Conservation (phyloP, 169 alveolate species). For the Babesia ovata region DNA sequence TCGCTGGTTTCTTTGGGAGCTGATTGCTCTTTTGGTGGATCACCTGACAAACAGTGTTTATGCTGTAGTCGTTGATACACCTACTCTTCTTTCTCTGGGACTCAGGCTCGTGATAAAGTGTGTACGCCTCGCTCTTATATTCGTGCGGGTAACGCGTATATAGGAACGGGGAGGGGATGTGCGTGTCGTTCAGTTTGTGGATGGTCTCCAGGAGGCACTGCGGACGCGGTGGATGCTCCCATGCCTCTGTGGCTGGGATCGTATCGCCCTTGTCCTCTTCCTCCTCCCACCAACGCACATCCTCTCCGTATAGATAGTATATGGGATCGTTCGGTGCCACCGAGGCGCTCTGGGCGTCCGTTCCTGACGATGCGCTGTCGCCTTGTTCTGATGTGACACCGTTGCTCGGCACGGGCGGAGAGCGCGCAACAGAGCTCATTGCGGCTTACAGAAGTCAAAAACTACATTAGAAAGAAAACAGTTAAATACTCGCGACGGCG, state of each 20-base stretch:
- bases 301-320: conserved; percentile 25
- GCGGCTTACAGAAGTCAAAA: neutral
- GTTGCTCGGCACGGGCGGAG: neutral
- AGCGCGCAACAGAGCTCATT: too few species aligned
- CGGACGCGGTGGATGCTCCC: conserved; percentile 32
- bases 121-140: conserved; percentile 32
- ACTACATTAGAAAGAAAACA: neutral
- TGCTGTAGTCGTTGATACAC: neutral
- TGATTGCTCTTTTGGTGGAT: neutral
- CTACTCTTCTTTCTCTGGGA: conserved; percentile 7
- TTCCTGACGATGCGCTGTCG: neutral
- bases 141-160: conserved; percentile 43
- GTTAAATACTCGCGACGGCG: neutral
- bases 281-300: conserved; percentile 35
- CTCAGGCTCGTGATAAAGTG: neutral
- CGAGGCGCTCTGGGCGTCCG: neutral
- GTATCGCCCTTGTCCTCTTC: neutral
- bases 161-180: conserved; percentile 40
- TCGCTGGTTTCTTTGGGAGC: neutral
- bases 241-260: conserved; percentile 1
- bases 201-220: conserved; percentile 12
- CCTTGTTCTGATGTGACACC: neutral
- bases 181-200: conserved; percentile 34
- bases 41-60: neutral
- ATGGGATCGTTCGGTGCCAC: conserved; percentile 7